These are phyloP conservation scores for Colletotrichum scovillei DNA, from an alignment of 2,329 filamentous ascomycete genomes.

Conservation along the genomic window DNA sequence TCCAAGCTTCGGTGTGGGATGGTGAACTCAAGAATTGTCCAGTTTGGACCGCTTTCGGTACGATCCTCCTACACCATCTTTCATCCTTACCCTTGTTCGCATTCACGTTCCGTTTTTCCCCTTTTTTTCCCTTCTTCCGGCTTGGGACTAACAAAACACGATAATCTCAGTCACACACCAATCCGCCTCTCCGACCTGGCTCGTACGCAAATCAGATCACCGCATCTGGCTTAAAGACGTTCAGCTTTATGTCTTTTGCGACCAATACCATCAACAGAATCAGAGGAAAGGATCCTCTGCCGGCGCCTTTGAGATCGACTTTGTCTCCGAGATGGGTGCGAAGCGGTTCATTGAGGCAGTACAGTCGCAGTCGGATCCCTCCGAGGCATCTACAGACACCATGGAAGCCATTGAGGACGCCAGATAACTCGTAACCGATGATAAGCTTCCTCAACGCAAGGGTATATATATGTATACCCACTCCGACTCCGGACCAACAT, in stretches of 20 bases:
- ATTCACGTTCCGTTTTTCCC: neutral
- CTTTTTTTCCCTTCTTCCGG: neutral
- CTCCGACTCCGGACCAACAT: neutral
- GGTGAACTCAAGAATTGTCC: conserved; percentile 66
- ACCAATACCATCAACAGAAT: conserved; percentile 63
- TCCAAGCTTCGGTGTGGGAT: conserved; percentile 68
- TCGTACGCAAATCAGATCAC: conserved; percentile 58
- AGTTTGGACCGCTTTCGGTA: conserved; percentile 74
- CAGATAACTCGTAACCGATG: neutral
- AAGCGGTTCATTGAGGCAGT: conserved; percentile 56
- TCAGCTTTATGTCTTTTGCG: conserved; percentile 69
- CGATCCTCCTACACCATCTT: conserved; percentile 33
- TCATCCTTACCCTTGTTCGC: neutral
- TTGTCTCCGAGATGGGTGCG: conserved; percentile 55
- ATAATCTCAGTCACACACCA: conserved; percentile 62
- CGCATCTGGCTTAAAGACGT: conserved; percentile 65
- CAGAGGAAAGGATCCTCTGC: conserved; percentile 60
- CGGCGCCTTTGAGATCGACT: conserved; percentile 64
- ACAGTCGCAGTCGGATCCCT: neutral
- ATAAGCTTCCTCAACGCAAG: neutral
- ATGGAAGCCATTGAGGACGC: conserved; percentile 9
- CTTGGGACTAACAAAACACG: neutral
- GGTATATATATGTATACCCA: too few species aligned
- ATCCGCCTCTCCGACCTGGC: conserved; percentile 59
- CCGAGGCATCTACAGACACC: neutral